phyloP scores from a whole-genome alignment of 768 basidiomycete species.

The Russula compacta region DNA sequence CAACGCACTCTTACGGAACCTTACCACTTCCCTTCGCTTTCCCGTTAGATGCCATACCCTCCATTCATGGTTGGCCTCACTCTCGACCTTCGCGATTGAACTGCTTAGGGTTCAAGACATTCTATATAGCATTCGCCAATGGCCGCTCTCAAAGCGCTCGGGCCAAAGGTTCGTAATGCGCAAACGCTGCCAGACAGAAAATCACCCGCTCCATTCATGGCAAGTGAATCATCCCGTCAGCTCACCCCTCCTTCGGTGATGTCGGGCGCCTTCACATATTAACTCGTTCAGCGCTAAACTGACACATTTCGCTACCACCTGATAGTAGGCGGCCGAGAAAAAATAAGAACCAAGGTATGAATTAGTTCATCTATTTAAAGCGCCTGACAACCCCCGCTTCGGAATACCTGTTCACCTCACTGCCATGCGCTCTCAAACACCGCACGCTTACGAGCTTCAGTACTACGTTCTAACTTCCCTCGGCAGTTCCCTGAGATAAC shows the following conservation, averaged over 20 bases:
- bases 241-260: not conserved
- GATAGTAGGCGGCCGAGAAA: not conserved
- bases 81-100: not conserved
- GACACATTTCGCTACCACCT: not conserved
- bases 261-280: not conserved
- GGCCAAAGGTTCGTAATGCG: not conserved
- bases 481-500: not conserved
- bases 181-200: not conserved
- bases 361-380: not conserved
- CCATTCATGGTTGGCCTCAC: not conserved
- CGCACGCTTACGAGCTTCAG: not conserved
- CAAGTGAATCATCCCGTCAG: not conserved
- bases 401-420: not conserved
- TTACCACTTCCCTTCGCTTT: not conserved
- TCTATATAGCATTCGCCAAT: not conserved
- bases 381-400: slow-evolving; percentile 3
- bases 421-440: slow-evolving; percentile 12
- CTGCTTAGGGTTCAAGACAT: not conserved
- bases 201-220: not conserved
- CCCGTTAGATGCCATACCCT: not conserved
- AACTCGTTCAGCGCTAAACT: not conserved
- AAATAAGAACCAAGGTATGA: not conserved
- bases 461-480: not conserved
- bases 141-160: not conserved
- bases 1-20: not conserved